These are phyloP conservation scores for Termitomyces sp. DNA, from an alignment of 768 basidiomycete species.

Conservation along the genomic window DNA sequence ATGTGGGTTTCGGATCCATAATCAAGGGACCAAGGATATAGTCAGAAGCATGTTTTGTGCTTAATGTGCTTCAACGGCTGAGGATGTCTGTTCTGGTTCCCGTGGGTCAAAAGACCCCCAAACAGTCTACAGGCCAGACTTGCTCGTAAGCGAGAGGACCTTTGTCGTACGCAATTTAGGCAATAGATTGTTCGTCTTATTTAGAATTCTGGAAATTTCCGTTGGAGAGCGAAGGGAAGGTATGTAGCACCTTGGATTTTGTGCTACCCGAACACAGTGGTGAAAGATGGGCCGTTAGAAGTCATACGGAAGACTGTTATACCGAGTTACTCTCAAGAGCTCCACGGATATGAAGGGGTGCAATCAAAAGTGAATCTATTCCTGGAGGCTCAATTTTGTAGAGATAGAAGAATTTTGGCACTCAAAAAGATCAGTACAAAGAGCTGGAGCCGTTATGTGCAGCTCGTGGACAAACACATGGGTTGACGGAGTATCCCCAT, in stretches of 20 bases:
- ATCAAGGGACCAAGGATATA: neutral
- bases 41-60: neutral
- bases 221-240: neutral
- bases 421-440: neutral
- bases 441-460: neutral
- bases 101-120: neutral
- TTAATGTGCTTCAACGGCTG: neutral
- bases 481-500: neutral
- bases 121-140: neutral
- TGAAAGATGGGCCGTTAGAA: neutral
- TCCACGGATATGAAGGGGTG: neutral
- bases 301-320: neutral
- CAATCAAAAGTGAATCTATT: neutral
- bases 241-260: neutral
- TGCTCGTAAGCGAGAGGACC: neutral
- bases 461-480: neutral
- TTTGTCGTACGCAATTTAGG: neutral
- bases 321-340: neutral
- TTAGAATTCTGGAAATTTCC: neutral
- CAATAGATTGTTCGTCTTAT: neutral
- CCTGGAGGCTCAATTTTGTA: neutral
- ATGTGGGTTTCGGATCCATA: neutral
- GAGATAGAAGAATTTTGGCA: neutral
- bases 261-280: conserved; percentile 1
- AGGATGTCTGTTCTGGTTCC: neutral